phyloP scores from a whole-genome alignment of 2,329 filamentous ascomycete species.

The Epicoccum sorghinum region DNA sequence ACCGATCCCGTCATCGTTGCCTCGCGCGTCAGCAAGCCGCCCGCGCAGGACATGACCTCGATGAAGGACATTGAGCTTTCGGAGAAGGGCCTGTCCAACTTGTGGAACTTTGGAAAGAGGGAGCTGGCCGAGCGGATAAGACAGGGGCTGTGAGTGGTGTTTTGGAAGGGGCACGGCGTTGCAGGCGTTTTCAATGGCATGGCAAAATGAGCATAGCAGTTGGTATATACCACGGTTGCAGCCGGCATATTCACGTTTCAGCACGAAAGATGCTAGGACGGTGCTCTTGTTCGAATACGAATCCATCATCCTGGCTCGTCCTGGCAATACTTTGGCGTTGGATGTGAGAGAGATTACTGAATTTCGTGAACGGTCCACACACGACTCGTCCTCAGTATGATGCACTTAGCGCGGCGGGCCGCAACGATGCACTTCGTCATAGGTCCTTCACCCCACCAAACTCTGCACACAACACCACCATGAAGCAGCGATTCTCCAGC shows the following conservation, averaged over 20 bases:
- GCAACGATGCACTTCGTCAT: constrained; percentile 36
- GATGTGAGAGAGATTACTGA: not conserved
- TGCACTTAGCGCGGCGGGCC: not conserved
- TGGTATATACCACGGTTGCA: constrained; percentile 15
- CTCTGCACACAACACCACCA: constrained; percentile 51
- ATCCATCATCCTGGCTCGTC: constrained; percentile 15
- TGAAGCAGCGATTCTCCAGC: constrained; percentile 84
- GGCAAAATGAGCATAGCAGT: constrained; percentile 26
- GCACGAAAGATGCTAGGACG: constrained; percentile 14
- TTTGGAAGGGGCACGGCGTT: constrained; percentile 36
- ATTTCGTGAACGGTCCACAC: too few species aligned
- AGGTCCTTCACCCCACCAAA: constrained; percentile 37
- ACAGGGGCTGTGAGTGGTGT: constrained; percentile 62
- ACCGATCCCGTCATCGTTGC: constrained; percentile 95
- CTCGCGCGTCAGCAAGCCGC: constrained; percentile 89
- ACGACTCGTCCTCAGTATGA: too few species aligned
- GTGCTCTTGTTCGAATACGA: constrained; percentile 9
- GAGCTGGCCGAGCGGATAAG: constrained; percentile 90
- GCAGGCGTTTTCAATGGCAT: constrained; percentile 33
- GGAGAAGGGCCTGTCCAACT: constrained; percentile 92
- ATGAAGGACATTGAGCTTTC: constrained; percentile 94
- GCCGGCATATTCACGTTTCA: not conserved
- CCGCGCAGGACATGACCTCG: constrained; percentile 83
- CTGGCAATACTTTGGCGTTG: not conserved
- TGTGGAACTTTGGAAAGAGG: constrained; percentile 91